phyloP scores from a whole-genome alignment of 2,329 filamentous ascomycete species.

The Stachybotrys echinatus region DNA sequence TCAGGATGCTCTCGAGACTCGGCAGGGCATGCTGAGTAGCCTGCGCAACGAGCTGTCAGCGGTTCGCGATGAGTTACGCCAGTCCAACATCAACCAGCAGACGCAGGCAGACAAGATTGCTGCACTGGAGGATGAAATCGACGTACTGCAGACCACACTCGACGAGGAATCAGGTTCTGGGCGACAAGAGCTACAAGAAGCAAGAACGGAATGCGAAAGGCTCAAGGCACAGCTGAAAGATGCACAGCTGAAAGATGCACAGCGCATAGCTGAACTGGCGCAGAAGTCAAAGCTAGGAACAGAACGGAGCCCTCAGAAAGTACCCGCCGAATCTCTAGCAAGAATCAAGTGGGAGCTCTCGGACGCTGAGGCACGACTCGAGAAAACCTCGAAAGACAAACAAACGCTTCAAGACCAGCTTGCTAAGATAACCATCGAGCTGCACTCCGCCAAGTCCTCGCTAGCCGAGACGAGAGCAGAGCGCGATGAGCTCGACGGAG shows the following conservation, averaged over 20 bases:
- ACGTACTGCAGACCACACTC: slow-evolving; percentile 53
- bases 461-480: slow-evolving; percentile 57
- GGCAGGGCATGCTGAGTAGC: slow-evolving; percentile 60
- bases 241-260: slow-evolving; percentile 17
- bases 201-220: slow-evolving; percentile 35
- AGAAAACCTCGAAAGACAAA: slow-evolving; percentile 54
- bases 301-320: slow-evolving; percentile 24
- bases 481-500: slow-evolving; percentile 59
- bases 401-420: slow-evolving; percentile 60
- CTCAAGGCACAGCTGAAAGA: slow-evolving; percentile 22
- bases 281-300: too few relatives aligned
- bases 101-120: slow-evolving; percentile 60
- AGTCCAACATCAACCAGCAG: slow-evolving; percentile 59
- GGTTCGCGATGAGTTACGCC: slow-evolving; percentile 65
- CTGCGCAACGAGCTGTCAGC: slow-evolving; percentile 61
- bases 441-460: slow-evolving; percentile 52
- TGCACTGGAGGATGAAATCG: slow-evolving; percentile 69
- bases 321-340: slow-evolving; percentile 37
- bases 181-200: slow-evolving; percentile 38
- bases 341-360: slow-evolving; percentile 51
- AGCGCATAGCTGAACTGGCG: too few relatives aligned
- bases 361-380: slow-evolving; percentile 53
- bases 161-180: slow-evolving; percentile 18
- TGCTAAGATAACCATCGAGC: slow-evolving; percentile 51
- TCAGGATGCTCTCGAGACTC: slow-evolving; percentile 63